Base-by-base conservation (phyloP, 106 monocot genomes). In the Posidonia australis region DNA sequence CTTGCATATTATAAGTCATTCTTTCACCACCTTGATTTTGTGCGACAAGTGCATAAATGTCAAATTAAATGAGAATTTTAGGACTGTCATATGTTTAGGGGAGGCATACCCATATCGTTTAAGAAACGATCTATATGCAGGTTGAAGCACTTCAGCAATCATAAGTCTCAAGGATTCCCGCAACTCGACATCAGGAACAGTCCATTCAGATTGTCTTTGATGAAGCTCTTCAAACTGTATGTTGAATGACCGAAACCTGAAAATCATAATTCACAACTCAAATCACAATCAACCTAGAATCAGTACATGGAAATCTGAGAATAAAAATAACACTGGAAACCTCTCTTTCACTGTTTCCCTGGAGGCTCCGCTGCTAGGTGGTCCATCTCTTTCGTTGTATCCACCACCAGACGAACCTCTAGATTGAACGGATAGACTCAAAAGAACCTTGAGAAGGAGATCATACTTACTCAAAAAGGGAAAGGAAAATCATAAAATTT, bases 161-260 rank as follows among this genome's bases (percentile, higher is more conserved):
- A 74, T 60, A 51, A 89, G 84, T 31, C 79, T 79, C 56, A 89
- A 55, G 49, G 74, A 77, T 27, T 89, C 88, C 0, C 84, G 81
- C 27, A 89, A 61, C 48, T 89, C 84, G 44, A 67, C 68, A 59
- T 91, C 91, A 52, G 80, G 83, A 10, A 91, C 81, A 0, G 80
- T 77, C 91, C 91, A 86, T 26, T 84, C 76, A 19, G 81, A 79
- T 47, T 91, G 86, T 56, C 70, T 81, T 46, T 81, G 83, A 72
- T 77, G 75, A 24, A 91, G 72, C 58, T 91, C 91, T 66, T 91
- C 91, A 57, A 91, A 86, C 31, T 86, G 86, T 22, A 76, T 42
- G 45, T 86, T 91, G 71, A 91, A 91, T 26, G 81, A 68, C 66
- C 48, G 83, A 42, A 86, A 83, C 72, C 91, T 91, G 69, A 54